Percentiles rank a stretch among this genome's conserved stretches.
These are phyloP conservation scores for Digitaria exilis DNA, from an alignment of 202 grass and related monocot species.

Conservation along the genomic window DNA sequence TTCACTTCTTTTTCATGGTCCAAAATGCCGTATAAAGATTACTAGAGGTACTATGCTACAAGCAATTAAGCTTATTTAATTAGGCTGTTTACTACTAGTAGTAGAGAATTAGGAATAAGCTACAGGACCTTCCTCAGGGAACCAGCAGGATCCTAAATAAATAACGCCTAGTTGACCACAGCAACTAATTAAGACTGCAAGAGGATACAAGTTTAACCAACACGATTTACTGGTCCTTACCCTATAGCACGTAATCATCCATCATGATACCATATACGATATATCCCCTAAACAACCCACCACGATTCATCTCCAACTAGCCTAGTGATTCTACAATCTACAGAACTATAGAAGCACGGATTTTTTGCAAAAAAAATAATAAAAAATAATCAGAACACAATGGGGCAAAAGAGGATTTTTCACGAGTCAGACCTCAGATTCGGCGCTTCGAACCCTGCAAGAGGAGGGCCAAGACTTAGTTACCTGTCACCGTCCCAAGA, in stretches of 20 bases:
- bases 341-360: neutral
- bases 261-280: neutral
- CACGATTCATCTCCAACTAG: neutral
- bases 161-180: neutral
- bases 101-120: neutral
- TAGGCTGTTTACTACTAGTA: neutral
- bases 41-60: too few species aligned
- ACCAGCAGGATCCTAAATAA: neutral
- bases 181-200: neutral
- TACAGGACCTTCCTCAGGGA: neutral
- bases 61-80: neutral
- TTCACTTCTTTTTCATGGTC: too few species aligned
- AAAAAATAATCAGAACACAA: neutral
- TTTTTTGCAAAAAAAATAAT: neutral
- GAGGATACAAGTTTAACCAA: neutral
- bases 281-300: neutral
- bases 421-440: slow-evolving; percentile 50
- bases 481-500: neutral
- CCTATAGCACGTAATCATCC: neutral
- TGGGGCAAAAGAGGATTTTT: neutral
- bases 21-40: too few species aligned
- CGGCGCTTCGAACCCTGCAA: slow-evolving; percentile 68
- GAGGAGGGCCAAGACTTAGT: neutral
- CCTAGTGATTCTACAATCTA: neutral
- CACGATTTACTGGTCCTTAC: neutral